A percentile compares a stretch with the other conserved stretches of the same genome.
Conservation (phyloP, 1,284 basidiomycete genomes). For the Sporisorium scitamineum region DNA sequence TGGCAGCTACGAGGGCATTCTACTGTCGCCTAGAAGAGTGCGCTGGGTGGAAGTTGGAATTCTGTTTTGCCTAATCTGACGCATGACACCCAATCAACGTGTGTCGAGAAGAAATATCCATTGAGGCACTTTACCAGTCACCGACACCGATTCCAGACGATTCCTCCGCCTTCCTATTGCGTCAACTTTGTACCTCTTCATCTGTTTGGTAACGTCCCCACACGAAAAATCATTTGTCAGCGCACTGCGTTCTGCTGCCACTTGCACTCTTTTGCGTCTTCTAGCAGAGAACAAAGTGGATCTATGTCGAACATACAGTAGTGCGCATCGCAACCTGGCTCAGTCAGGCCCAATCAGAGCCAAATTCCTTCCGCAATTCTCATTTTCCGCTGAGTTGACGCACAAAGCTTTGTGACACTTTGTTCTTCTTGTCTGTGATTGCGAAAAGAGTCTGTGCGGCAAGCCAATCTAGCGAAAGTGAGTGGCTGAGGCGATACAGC, state of each 20-base stretch:
- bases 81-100: constrained; percentile 1
- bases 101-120: constrained; percentile 10
- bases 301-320: constrained; percentile 25
- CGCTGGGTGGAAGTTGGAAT: constrained; percentile 27
- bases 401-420: constrained; percentile 12
- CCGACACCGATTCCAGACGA: constrained; percentile 25
- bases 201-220: constrained; percentile 29
- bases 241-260: not conserved
- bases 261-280: not conserved
- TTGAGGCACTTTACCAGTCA: constrained; percentile 13
- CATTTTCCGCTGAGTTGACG: constrained; percentile 21
- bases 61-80: not conserved
- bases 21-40: constrained; percentile 5
- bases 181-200: constrained; percentile 21
- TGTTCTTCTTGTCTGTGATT: constrained; percentile 5
- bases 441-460: constrained; percentile 14
- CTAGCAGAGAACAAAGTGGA: constrained; percentile 36
- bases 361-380: not conserved
- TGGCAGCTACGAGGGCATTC: constrained; percentile 24
- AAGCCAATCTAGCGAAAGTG: not conserved
- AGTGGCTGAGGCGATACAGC: constrained; percentile 15
- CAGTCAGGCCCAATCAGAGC: constrained; percentile 4
- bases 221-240: not conserved
- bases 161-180: constrained; percentile 43
- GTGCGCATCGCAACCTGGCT: not conserved